phyloP scores from a whole-genome alignment of 371 early-diverging fungal species.

The Saksenaea vasiformis region DNA sequence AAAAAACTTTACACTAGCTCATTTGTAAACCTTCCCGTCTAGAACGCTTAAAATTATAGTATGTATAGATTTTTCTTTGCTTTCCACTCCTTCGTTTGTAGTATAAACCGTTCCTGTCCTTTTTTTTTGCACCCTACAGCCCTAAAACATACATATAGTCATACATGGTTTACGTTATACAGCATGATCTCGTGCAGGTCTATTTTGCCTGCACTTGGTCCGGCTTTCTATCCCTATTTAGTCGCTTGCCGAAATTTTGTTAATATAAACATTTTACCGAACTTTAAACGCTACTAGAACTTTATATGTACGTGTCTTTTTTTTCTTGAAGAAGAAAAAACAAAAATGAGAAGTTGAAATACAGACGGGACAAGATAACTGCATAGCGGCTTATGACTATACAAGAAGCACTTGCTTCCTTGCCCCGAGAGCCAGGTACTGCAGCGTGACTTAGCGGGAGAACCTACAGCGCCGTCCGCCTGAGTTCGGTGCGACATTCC shows the following conservation, averaged over 20 bases:
- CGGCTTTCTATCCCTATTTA: background rate
- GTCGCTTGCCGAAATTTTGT: background rate
- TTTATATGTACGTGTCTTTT: no score
- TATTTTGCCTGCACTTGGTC: background rate
- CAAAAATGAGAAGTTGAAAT: no score
- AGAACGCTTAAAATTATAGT: background rate
- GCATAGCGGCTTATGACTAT: no score
- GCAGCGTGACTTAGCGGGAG: no score
- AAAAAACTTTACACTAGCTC: background rate
- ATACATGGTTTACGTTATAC: background rate
- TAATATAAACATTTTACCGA: background rate
- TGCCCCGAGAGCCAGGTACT: no score
- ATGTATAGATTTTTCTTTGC: background rate
- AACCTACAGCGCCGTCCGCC: no score
- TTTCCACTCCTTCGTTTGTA: background rate
- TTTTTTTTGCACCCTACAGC: background rate
- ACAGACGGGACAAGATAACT: no score
- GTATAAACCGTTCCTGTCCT: background rate
- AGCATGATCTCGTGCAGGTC: conserved; percentile 2
- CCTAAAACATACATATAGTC: background rate
- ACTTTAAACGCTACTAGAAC: background rate
- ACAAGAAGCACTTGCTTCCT: no score
- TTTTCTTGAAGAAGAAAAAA: no score
- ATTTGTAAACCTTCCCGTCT: background rate
- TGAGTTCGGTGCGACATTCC: no score